A percentile compares a stretch with the other conserved stretches of the same genome.
Conservation (phyloP, 495 filamentous ascomycete genomes). For the Aspergillus diversus region DNA sequence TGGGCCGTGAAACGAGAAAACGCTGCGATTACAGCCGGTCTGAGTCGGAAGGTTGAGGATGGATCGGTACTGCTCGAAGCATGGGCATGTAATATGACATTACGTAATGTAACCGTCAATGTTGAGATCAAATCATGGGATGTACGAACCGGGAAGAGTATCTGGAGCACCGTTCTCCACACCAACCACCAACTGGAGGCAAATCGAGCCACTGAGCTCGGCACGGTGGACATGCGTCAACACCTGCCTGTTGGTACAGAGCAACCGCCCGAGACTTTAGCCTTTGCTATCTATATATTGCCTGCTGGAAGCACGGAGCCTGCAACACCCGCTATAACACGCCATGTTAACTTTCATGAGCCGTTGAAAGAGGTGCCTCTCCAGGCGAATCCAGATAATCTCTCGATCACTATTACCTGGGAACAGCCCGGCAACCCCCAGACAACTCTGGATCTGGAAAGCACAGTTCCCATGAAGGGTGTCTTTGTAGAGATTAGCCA, state of each 20-base stretch:
- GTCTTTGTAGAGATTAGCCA: background rate
- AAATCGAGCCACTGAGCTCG: slow-evolving; percentile 2
- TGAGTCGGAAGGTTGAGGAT: background rate
- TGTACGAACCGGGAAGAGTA: background rate
- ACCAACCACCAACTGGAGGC: background rate
- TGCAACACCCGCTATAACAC: background rate
- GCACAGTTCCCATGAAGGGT: slow-evolving; percentile 2
- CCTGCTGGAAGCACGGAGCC: background rate
- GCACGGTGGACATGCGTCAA: background rate
- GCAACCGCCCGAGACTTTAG: background rate
- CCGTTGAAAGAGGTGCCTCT: background rate
- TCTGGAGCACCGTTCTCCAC: background rate
- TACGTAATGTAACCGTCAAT: background rate
- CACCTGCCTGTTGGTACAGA: background rate
- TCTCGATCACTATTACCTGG: background rate
- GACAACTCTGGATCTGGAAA: background rate
- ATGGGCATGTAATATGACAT: slow-evolving; percentile 11
- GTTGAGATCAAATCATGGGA: slow-evolving; percentile 1
- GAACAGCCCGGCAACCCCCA: background rate
- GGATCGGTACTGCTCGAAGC: background rate
- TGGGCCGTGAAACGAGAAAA: slow-evolving; percentile 1
- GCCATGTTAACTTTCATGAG: slow-evolving; percentile 8
- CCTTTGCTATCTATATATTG: slow-evolving; percentile 1
- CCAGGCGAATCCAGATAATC: background rate
- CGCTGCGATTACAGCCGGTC: background rate